Base-by-base conservation (phyloP, 352 stramenopile species). In the Phytopythium chamaehyphon region DNA sequence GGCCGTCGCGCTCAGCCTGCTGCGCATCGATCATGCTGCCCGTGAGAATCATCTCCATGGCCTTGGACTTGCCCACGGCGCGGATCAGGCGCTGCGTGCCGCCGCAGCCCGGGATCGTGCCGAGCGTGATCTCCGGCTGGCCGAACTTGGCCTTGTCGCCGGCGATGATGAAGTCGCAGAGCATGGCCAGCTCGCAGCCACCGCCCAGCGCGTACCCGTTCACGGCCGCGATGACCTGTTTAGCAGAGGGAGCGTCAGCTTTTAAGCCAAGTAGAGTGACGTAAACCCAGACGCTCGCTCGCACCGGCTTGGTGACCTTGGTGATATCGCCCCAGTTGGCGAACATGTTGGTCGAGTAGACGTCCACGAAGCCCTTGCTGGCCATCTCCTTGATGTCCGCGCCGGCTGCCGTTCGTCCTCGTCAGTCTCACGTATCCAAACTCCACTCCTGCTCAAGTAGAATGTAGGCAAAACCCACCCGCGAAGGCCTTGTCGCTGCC, bases 21-120 rank as follows among this genome's bases (percentile, higher is more conserved):
- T 98, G 71, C 5, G 97, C 96, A 72, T 89, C 81, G 45, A 99
- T 98, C 73, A 97, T 94, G 71, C 95, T 96, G 49, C 96, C 97
- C n/a, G 97, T 99, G 38, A 99, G 81, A 45, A 97, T 86, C 90
- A 99, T 98, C 63, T 99, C 88, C 97, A 99, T 99, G 40, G 93
- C 93, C 74, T 99, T 99, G 31, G 92, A 88, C 81, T 99, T 99
- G 58, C 97, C 97, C 50, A 99, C 85, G 1, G 96, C 95, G 37
- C 95, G 88, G 61, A 98, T 97, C 28, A 99, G 77, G 36, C 97
- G 76, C 81, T 99, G 96, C 0, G 96, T 99, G 40, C 97, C 97
- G 47, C 97, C 97, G 47, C 76, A 86, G 62, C 94, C 93, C n/a
- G 97, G 95, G 58, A 99, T 99, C 31, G 98, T 97, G 37, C 97